Base-by-base conservation (phyloP, 257 asterid genomes). In the Nicotiana tabacum region DNA sequence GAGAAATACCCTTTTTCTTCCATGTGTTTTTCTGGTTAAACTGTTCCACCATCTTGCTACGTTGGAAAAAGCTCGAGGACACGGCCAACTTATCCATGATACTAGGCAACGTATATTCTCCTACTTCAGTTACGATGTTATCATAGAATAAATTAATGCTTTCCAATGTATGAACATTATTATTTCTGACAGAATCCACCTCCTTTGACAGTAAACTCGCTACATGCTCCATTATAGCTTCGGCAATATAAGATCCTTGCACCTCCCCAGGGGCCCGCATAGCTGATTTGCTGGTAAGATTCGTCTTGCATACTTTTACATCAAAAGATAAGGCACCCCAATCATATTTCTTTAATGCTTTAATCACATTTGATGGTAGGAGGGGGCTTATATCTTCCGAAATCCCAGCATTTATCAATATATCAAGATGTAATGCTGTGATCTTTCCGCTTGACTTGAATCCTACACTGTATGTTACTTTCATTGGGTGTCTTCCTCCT, bases 221-320 rank as follows among this genome's bases (percentile, higher is more conserved):
- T 46, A 93, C 86, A 24, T 90, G 89, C 81, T 93, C 98, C 0
- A 93, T 46, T 85, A 93, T 87, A 66, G 91, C 94, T 85, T 92
- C 97, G 24, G 98, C 97, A 69, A 92, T 88, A 83, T 78, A 92
- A 62, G 94, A 88, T 70, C 89, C 98, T 81, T 93, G 98, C 57
- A 92, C 88, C 77, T 92, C 97, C 78, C 98, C 98, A 0, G 98
- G 98, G 46, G 62, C 97, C 77, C 98, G 89, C 98, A 93, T 91
- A 6, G 94, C 89, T 4, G 98, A 82, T 87, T 90, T 92, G 89
- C 92, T 90, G 32, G 86, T 58, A 57, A 77, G 92, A 84, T 92
- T 90, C n/a, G 98, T 93, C 88, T 90, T 92, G 93, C 97, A 92
- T 58, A 93, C 78, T 83, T 89, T 93, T 29, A 90, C 58, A 79